Percentiles rank a stretch among this genome's conserved stretches.
These are phyloP conservation scores for Hortiboletus rubellus DNA, from an alignment of 1,284 basidiomycete species.

Conservation along the genomic window DNA sequence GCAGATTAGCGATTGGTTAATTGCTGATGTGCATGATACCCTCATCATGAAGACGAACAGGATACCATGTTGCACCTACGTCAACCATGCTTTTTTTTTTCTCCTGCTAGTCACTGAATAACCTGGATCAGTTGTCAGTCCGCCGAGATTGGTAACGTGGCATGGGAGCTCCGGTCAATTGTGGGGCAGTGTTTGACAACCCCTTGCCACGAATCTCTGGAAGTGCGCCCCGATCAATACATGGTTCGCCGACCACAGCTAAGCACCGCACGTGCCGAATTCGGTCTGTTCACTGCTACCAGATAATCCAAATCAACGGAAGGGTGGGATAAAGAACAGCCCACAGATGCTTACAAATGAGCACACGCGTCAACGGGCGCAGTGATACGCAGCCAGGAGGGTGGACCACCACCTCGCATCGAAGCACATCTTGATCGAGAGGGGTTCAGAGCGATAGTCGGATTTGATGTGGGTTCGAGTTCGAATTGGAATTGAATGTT, in stretches of 20 bases:
- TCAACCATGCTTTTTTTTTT: conserved; percentile 2
- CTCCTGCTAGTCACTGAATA: conserved; percentile 20
- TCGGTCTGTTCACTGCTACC: conserved; percentile 13
- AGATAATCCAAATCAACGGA: conserved; percentile 20
- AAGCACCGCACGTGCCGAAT: conserved; percentile 20
- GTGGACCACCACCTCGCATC: conserved; percentile 10
- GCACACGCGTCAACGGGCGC: conserved; percentile 10
- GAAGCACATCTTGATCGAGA: conserved; percentile 23
- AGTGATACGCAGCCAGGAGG: conserved; percentile 25
- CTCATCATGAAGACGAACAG: conserved; percentile 12
- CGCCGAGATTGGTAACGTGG: conserved; percentile 8
- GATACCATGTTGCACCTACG: conserved; percentile 10
- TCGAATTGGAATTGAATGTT: conserved; percentile 12
- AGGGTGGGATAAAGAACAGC: conserved; percentile 8
- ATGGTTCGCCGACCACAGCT: conserved; percentile 31
- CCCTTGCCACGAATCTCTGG: conserved; percentile 19
- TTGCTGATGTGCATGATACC: conserved; percentile 10
- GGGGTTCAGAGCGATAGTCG: conserved; percentile 18
- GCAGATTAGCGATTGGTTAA: conserved; percentile 11
- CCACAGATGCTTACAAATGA: conserved; percentile 2
- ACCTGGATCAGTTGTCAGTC: conserved; percentile 12
- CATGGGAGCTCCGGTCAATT: conserved; percentile 5
- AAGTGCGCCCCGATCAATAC: conserved; percentile 29
- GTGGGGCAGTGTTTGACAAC: conserved; percentile 25
- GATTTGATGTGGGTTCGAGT: conserved; percentile 22